Evolutionary conservation across 73 alveolate genomes (phyloP).

Genomic region (Durusdinium trenchii): DNA sequence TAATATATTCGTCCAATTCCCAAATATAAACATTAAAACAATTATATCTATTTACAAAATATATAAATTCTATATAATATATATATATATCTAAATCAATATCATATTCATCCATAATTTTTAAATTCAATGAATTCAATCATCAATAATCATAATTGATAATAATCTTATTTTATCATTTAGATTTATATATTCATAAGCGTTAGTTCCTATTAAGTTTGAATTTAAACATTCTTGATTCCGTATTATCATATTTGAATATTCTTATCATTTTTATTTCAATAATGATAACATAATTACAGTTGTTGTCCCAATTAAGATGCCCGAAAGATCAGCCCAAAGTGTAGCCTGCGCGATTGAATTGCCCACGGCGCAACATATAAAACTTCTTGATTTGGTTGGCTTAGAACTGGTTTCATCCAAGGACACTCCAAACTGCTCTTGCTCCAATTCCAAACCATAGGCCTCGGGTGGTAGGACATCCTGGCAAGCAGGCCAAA

Average conservation of each 20-base stretch:
- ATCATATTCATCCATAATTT: no score
- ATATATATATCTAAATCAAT: no score
- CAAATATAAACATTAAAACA: no score
- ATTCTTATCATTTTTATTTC: background rate
- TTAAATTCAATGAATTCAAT: no score
- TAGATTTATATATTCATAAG: no score
- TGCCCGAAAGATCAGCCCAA: background rate
- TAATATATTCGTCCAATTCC: no score
- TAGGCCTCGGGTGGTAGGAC: constrained; percentile 16
- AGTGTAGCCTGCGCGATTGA: background rate
- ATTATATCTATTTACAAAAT: no score
- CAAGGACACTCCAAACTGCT: no score
- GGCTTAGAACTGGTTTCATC: background rate
- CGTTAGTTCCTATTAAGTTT: background rate
- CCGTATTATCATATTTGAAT: background rate
- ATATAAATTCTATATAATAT: no score
- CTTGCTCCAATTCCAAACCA: no score
- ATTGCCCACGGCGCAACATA: background rate
- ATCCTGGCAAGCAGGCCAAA: background rate
- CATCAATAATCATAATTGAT: no score
- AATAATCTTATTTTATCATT: background rate
- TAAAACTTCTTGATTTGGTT: background rate
- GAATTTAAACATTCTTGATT: no score
- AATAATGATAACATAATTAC: background rate
- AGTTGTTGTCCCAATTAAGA: background rate